phyloP scores from a whole-genome alignment of 2,329 filamentous ascomycete species.

The Trichothecium sympodiale region DNA sequence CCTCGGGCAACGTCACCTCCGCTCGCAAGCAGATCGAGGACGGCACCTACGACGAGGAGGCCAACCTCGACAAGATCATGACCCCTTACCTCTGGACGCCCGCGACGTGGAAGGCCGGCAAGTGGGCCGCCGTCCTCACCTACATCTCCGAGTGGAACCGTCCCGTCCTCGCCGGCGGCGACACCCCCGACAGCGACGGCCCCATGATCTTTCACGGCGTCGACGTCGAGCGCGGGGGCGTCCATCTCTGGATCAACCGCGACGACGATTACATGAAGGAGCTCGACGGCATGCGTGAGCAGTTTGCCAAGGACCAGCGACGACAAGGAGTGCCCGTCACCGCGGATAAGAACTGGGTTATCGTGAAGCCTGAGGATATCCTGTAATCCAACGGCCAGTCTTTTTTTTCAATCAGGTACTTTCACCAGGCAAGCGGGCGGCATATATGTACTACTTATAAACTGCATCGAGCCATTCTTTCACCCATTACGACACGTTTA shows the following conservation, averaged over 20 bases:
- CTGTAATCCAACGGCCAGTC: no score
- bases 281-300: conserved; percentile 24
- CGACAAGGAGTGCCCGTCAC: conserved; percentile 24
- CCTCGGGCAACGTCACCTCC: conserved; percentile 16
- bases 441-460: no score
- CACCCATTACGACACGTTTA: no score
- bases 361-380: conserved; percentile 27
- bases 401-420: no score
- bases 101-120: conserved; percentile 31
- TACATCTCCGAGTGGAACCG: conserved; percentile 32
- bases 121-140: conserved; percentile 29
- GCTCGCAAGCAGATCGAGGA: conserved; percentile 27
- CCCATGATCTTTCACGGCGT: conserved; percentile 34
- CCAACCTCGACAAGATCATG: conserved; percentile 26
- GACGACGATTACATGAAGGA: conserved; percentile 20
- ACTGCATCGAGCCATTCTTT: no score
- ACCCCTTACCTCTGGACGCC: conserved; percentile 31
- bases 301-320: conserved; percentile 21
- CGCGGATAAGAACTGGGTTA: conserved; percentile 33
- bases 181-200: conserved; percentile 30
- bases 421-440: no score
- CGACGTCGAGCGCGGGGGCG: conserved; percentile 26
- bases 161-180: conserved; percentile 29
- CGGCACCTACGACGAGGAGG: conserved; percentile 20
- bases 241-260: conserved; percentile 30